These are phyloP conservation scores for Candida anutae DNA, from an alignment of 1,139 yeast genomes.

Conservation along the genomic window DNA sequence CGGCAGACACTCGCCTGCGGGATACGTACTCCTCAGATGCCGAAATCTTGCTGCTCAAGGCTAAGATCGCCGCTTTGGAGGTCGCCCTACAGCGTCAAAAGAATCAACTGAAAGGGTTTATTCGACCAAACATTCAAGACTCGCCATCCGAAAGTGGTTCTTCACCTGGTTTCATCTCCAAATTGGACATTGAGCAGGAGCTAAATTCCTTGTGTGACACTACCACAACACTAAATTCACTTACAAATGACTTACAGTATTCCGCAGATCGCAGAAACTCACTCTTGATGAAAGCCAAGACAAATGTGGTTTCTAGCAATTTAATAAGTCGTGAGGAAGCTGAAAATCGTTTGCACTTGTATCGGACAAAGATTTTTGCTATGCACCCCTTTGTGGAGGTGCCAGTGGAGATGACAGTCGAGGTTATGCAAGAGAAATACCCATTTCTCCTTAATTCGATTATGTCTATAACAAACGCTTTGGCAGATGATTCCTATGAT, in stretches of 20 bases:
- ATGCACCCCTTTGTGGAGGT: constrained; percentile 50
- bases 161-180: constrained; percentile 25
- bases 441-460: constrained; percentile 62
- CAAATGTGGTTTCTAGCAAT: constrained; percentile 44
- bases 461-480: constrained; percentile 52
- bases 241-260: constrained; percentile 29
- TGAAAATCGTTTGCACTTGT: constrained; percentile 32
- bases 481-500: constrained; percentile 24
- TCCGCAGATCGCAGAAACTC: constrained; percentile 32
- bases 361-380: constrained; percentile 29
- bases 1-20: neutral
- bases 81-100: neutral
- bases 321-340: constrained; percentile 46
- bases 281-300: constrained; percentile 14
- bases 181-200: constrained; percentile 31
- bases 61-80: constrained; percentile 1
- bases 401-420: constrained; percentile 34
- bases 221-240: constrained; percentile 20
- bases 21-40: constrained; percentile 5
- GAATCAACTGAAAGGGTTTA: neutral
- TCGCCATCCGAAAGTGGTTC: constrained; percentile 10
- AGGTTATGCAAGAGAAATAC: constrained; percentile 37
- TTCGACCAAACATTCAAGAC: constrained; percentile 1
- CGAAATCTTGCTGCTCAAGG: constrained; percentile 2
- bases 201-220: constrained; percentile 24